Percentiles rank a stretch among this genome's conserved stretches.
Conservation (phyloP, 805 yeast species). For the Sporopachydermia lactativora region DNA sequence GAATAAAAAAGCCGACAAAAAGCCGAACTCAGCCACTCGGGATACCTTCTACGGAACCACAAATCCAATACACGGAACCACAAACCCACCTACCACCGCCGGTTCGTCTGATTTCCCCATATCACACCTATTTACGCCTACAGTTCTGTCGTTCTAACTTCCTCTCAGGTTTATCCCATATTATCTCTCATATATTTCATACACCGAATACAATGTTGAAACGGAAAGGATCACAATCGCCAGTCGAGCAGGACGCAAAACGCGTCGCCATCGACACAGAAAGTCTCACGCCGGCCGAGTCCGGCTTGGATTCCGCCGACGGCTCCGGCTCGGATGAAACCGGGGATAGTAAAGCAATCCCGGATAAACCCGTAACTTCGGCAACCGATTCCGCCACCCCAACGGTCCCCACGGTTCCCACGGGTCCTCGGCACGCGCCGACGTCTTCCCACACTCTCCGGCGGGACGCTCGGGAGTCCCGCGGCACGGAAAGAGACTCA, state of each 20-base stretch:
- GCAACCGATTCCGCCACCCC: background rate
- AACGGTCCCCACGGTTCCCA: background rate
- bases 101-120: no score
- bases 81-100: no score
- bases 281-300: background rate
- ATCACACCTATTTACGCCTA: no score
- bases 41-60: no score
- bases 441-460: constrained; percentile 26
- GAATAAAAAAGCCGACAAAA: no score
- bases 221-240: constrained; percentile 1
- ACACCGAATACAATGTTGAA: background rate
- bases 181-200: no score
- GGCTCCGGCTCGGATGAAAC: background rate
- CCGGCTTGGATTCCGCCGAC: background rate
- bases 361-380: background rate
- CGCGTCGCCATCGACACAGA: background rate
- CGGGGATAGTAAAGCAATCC: background rate
- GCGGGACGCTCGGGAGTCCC: background rate
- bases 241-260: constrained; percentile 2
- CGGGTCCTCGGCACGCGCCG: constrained; percentile 14
- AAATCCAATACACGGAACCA: no score
- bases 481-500: constrained; percentile 17
- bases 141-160: no score
- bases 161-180: no score
- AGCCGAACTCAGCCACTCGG: no score